Base-by-base conservation (phyloP, 1,139 yeast genomes). In the Pichia sp. region DNA sequence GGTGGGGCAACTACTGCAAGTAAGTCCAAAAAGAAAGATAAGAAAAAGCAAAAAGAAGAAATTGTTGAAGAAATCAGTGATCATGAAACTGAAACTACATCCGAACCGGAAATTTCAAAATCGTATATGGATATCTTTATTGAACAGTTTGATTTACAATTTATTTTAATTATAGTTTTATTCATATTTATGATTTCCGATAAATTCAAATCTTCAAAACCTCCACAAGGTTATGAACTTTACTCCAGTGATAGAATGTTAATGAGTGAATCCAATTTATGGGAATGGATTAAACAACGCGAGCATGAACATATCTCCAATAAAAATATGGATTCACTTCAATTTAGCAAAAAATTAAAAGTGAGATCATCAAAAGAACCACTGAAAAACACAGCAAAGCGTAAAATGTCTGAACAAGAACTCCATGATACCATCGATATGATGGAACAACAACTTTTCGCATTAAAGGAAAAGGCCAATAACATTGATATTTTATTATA, bases 231-330 rank as follows among this genome's bases (percentile, higher is more conserved):
- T 27, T 54, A 57, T 28, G 57, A 67, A 3, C 58, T 66, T 29
- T 66, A 65, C 29, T 42, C 41, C n/a, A 45, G 44, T 28, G 68
- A 76, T 60, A 66, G 67, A 49, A 62, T 69, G 49, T 60, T 73
- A 56, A 73, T 76, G 52, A 79, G 83, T 54, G 95, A 89, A 67
- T 75, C 77, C 42, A 77, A 78, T 43, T 67, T 90, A 53, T 90
- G 96, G 96, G 76, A 80, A 49, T 90, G 96, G 96, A 76, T 89
- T 45, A 80, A 81, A 52, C 46, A 75, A 87, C 49, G 75, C 75
- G 48, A 68, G 64, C 7, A 62, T 75, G 48, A 68, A 64, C 7
- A 62, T 16, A 34, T 41, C 3, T 33, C 41, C 11, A 19, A 39
- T 5, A 25, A 18, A 14, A 14, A 39, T 4, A 39, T 39, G 2